These are phyloP conservation scores for Comarum palustre DNA, from an alignment of 306 rosid genomes.

Conservation along the genomic window DNA sequence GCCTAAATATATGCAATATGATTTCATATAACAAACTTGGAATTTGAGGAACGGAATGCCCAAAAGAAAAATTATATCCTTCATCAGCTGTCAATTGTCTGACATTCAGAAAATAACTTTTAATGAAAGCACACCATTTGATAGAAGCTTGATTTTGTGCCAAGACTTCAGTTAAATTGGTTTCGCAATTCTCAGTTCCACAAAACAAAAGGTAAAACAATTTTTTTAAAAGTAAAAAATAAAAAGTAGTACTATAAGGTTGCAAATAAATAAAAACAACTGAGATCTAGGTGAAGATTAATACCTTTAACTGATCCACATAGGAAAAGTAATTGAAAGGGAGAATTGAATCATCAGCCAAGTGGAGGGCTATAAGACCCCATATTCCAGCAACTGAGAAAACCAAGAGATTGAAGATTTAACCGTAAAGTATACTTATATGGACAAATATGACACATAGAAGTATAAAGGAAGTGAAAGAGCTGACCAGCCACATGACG, in stretches of 20 bases:
- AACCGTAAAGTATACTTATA: not conserved
- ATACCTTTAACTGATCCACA: conserved; percentile 76
- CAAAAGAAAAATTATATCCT: no score
- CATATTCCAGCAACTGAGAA: conserved; percentile 74
- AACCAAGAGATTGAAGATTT: conserved; percentile 9
- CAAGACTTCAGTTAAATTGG: not conserved
- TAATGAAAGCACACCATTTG: not conserved
- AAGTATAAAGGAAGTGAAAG: not conserved
- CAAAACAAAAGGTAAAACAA: not conserved
- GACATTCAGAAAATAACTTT: not conserved
- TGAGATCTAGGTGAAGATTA: not conserved
- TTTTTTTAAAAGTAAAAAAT: no score
- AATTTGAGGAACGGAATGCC: not conserved
- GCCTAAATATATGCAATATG: not conserved
- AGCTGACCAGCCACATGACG: conserved; percentile 81
- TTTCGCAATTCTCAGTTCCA: not conserved
- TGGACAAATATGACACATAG: not conserved
- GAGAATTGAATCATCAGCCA: conserved; percentile 71
- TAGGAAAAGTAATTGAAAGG: conserved; percentile 70
- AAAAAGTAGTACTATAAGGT: not conserved
- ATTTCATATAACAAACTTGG: not conserved
- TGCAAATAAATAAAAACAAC: not conserved
- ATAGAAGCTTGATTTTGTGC: not conserved
- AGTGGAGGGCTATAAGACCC: conserved; percentile 87
- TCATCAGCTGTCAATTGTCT: not conserved